Evolutionary conservation across 495 filamentous ascomycete species (phyloP), one percentile per base, ranked within the genome.

Genomic region (Xylaria scruposa): DNA sequence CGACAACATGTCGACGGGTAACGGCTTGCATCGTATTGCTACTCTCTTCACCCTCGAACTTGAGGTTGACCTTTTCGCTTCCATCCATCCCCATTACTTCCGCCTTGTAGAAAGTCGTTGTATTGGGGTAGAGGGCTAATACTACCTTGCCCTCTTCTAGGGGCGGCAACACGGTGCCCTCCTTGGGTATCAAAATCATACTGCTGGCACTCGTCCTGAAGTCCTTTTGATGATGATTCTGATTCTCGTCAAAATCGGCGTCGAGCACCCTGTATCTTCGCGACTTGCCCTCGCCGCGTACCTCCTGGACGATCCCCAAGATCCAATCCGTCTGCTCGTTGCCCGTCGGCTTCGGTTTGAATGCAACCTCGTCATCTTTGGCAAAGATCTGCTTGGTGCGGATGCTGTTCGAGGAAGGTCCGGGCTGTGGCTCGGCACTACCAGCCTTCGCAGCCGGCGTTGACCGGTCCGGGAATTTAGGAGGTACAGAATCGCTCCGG

Each of bases 81-180:
- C 82, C 82, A 42, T 91, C 90, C 69, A 86, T 86, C 0, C 90
- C 90, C 85, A 94, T 94, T 21, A 99, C 95, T 73, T 98, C 95
- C 13, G 97, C 96, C 76, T 93, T 91, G 80, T 99, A 99, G 77
- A 99, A 99, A 0, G 95, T 98, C 2, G 96, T 97, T 12, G 97
- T 99, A 69, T 94, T 91, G 0, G 94, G 94, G 77, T 97, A 97
- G 49, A 93, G 83, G 0, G 94, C 94, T 65, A 97, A 82, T 38
- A 97, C 94, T 29, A 89, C 89, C 77, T 92, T 94, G 17, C 94
- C 94, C 67, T 88, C 82, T 1, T 95, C 85, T 75, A 95, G 95
- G 13, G 91, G 88, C 2, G 89, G 85, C 58, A 97, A 78, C 8
- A 84, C 83, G 42, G 84, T 82, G 10, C 83, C 86, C 3, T 94